phyloP scores from a whole-genome alignment of 768 basidiomycete species.

The Fomitopsis serialis region DNA sequence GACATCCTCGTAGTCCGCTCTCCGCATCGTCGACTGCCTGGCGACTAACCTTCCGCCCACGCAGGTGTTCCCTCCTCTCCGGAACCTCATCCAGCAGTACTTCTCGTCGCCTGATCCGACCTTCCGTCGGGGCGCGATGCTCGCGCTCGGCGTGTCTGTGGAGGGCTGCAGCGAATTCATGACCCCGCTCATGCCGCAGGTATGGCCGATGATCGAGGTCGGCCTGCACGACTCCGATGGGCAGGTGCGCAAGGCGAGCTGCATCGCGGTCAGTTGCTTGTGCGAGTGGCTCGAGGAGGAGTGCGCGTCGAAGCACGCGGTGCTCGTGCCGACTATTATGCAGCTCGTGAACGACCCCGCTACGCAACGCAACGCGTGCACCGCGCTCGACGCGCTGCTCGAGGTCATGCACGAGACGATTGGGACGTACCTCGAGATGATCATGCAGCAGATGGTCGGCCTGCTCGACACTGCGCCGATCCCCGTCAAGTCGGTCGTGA shows the following conservation, averaged over 20 bases:
- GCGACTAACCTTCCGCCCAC: constrained; percentile 88
- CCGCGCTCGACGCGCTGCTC: constrained; percentile 92
- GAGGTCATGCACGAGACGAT: constrained; percentile 91
- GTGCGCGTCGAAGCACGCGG: constrained; percentile 73
- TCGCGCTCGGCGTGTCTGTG: constrained; percentile 91
- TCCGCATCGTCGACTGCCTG: constrained; percentile 91
- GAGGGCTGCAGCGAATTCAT: constrained; percentile 99
- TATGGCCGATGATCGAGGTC: constrained; percentile 92
- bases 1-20: constrained; percentile 58
- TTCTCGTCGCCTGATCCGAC: constrained; percentile 75
- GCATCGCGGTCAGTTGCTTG: constrained; percentile 90
- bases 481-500: constrained; percentile 87
- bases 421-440: constrained; percentile 83
- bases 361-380: constrained; percentile 92
- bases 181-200: constrained; percentile 83
- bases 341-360: constrained; percentile 78
- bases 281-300: constrained; percentile 98
- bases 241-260: constrained; percentile 90
- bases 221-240: constrained; percentile 83
- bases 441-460: constrained; percentile 90
- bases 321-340: constrained; percentile 93
- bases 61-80: constrained; percentile 94
- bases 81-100: constrained; percentile 76
- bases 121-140: constrained; percentile 87
- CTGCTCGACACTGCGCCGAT: constrained; percentile 86